Evolutionary conservation across 2,329 filamentous ascomycete genomes (phyloP), one percentile per base, ranked within the genome.

Genomic region (Delphinella strobiligena): DNA sequence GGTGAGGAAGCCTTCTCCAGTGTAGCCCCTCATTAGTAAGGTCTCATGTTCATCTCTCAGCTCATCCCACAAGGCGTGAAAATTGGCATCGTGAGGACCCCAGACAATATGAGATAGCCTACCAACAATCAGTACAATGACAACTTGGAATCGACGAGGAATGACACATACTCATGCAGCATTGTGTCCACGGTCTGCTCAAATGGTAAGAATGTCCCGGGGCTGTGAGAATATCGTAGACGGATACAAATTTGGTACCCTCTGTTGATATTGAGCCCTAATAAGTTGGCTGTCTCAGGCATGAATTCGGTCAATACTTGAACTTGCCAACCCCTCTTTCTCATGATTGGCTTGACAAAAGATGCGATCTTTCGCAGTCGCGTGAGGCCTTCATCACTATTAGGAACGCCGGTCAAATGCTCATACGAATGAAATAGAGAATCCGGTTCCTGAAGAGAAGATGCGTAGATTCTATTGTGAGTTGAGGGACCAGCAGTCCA

Each of bases 341-440:
- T 74, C 88, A 96, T 96, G 46, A 96, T 84, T 14, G 89, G 89
- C 59, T 94, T 95, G 45, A 95, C 88, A 42, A 93, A 63, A 18
- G 87, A 93, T 2, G 86, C 86, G 31, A 93, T 72, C 60, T 82
- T 88, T 52, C 78, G 82, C 17, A 96, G 70, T 42, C 74, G 75
- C 27, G 74, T 53, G 9, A 70, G 54, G n/a, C 66, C 67, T 33
- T 67, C 61, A 35, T 61, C 60, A 36, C 61, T 59, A 27, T 60
- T 59, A 5, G 61, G 61, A 4, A 68, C 53, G 35, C 64, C 59
- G 38, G 60, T 59, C 3, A 70, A 55, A 51, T 70, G 67, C 54
- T 68, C 64, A 45, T 70, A 71, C 22, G 59, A 61, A 53, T 61
- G 60, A 50, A 71, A 69, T 35, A 67, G 63, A 14, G 66, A 51